Conservation (phyloP, 1,139 yeast species). For the Zygoascus sp. region DNA sequence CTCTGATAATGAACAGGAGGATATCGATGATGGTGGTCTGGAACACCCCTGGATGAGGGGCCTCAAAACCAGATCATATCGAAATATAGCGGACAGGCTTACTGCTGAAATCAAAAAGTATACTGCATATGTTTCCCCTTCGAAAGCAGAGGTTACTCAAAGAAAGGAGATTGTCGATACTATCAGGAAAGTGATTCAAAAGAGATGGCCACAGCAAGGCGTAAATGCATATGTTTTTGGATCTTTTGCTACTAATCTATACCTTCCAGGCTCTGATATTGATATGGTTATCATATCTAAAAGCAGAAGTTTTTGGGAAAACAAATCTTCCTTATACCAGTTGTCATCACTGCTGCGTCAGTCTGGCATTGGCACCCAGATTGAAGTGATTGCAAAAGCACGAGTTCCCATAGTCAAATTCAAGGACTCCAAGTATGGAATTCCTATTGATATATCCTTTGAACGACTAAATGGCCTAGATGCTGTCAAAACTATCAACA, state of each 20-base stretch:
- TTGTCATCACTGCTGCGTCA: slow-evolving; percentile 67
- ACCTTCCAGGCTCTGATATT: slow-evolving; percentile 93
- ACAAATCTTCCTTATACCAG: slow-evolving; percentile 64
- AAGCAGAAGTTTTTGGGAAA: slow-evolving; percentile 55
- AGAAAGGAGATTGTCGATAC: slow-evolving; percentile 65
- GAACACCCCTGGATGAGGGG: slow-evolving; percentile 78
- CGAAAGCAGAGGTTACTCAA: slow-evolving; percentile 62
- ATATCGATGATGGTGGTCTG: slow-evolving; percentile 22
- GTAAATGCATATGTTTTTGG: slow-evolving; percentile 73
- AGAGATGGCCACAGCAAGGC: slow-evolving; percentile 77
- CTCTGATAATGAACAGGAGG: slow-evolving; percentile 28
- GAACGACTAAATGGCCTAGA: slow-evolving; percentile 82
- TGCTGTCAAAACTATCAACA: slow-evolving; percentile 75
- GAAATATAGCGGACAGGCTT: slow-evolving; percentile 81
- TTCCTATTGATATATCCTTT: slow-evolving; percentile 87
- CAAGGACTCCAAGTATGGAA: slow-evolving; percentile 64
- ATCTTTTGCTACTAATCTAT: slow-evolving; percentile 89
- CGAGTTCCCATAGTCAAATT: slow-evolving; percentile 95
- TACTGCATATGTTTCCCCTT: slow-evolving; percentile 82
- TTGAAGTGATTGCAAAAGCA: slow-evolving; percentile 87
- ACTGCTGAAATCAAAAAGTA: slow-evolving; percentile 85
- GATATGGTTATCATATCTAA: slow-evolving; percentile 84
- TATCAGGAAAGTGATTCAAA: slow-evolving; percentile 52
- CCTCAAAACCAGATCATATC: slow-evolving; percentile 68
- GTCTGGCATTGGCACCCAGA: slow-evolving; percentile 59